Evolutionary conservation across 2,329 filamentous ascomycete species (phyloP), one percentile per base, ranked within the genome.

Genomic region (Teratosphaeria epicoccoides): DNA sequence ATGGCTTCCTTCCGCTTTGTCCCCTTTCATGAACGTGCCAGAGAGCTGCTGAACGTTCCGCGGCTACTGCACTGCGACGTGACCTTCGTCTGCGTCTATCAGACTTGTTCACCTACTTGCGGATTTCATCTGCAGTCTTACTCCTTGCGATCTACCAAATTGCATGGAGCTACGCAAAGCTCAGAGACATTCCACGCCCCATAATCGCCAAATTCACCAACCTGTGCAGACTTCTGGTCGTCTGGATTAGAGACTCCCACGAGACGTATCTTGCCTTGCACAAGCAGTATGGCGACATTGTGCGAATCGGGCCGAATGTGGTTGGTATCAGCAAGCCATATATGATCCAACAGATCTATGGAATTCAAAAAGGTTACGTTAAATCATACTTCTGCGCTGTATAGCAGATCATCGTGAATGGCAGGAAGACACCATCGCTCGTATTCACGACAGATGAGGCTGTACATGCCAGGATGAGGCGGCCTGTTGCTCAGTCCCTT

Each of bases 291-390:
- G 87, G 87, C 2, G 80, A 81, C 3, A 68, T 91, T 0, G 81
- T 90, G 25, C 78, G 87, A 22, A 83, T 90, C 60, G 83, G 85
- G 59, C 87, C 87, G 0, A 81, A 86, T 58, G 85, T 89, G 59
- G 74, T 89, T 59, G 87, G 82, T 54, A 73, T 91, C 47, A 83
- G 80, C 51, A 84, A 88, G 60, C 82, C 83, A 28, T 73, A 73
- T 9, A 84, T 83, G 4, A 86, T 91, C 47, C 73, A 75, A 14
- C 52, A 47, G 14, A 59, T 63, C 37, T 64, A 90, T 58, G 85
- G 85, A 25, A 57, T 64, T 33, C 57, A 55, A 47, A 55, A 55
- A 22, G 47, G 57, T 37, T 54, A 58, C 49, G 48, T 57, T 46
- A 59, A 59, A 33, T 54, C 55, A 12, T 50, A 53, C 26, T 57